Conservation (phyloP, 2,329 filamentous ascomycete species). For the Dothideomycetes sp. region DNA sequence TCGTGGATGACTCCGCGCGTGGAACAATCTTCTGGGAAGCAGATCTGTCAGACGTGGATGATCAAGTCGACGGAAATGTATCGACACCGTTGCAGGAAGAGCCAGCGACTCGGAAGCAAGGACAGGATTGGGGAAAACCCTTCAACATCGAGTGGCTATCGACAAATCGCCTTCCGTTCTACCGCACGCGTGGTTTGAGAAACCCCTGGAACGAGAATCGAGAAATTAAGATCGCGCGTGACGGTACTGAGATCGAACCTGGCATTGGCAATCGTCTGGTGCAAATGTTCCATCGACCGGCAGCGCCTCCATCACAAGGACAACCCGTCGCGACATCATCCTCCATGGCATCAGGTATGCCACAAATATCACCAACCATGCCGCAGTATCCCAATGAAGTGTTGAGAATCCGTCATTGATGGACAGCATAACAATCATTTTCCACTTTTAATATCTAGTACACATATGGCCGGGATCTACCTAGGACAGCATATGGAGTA, state of each 20-base stretch:
- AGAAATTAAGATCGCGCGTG: conserved; percentile 90
- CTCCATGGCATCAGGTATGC: too few species aligned
- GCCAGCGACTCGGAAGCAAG: conserved; percentile 32
- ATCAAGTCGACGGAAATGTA: conserved; percentile 19
- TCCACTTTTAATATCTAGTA: too few species aligned
- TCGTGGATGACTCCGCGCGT: conserved; percentile 87
- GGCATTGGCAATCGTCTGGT: conserved; percentile 67
- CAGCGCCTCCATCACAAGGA: not conserved
- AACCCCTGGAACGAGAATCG: conserved; percentile 94
- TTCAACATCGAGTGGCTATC: conserved; percentile 89
- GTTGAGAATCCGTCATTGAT: too few species aligned
- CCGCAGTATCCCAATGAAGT: too few species aligned
- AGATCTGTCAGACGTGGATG: conserved; percentile 50
- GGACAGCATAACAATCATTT: too few species aligned
- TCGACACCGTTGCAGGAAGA: conserved; percentile 24
- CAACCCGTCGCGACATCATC: too few species aligned
- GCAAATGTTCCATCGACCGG: conserved; percentile 58
- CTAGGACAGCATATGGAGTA: too few species aligned
- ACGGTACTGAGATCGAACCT: conserved; percentile 88
- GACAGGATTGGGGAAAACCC: conserved; percentile 76
- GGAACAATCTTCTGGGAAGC: conserved; percentile 97
- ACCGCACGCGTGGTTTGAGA: conserved; percentile 72
- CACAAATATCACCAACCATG: too few species aligned
- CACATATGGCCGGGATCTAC: too few species aligned
- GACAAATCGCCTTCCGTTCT: conserved; percentile 75